Base-by-base conservation (phyloP, 2,329 filamentous ascomycete genomes). In the Dendryphion nanum region DNA sequence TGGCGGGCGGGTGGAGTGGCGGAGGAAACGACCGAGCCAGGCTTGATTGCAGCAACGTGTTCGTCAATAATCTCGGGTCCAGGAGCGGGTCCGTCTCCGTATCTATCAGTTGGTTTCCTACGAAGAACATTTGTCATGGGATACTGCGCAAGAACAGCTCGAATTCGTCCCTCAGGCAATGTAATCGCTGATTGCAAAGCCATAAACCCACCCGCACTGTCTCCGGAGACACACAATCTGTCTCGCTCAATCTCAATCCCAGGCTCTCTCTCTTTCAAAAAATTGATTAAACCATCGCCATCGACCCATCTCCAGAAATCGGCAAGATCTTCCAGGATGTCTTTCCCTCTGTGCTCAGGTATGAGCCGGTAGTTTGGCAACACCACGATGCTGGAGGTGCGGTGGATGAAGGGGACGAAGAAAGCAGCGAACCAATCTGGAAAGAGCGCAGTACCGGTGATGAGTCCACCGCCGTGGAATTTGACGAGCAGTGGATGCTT, bases 331-430 rank as follows among this genome's bases (percentile, higher is more conserved):
- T 66, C 50, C 17, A 76, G 59, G 40, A 76, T 71, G 13, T 77
- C 70, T 3, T 56, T 33, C 21, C 71, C 71, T 15, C 39, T 70
- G 37, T 69, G 60, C 41, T 77, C 74, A 16, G 75, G 75, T n/a
- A 74, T 43, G 3, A 78, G 67, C 6, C 74, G 73, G 57, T 79
- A 74, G 51, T 75, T 71, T 1, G 73, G 69, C 2, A 66, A 57
- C 5, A 78, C 49, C 18, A 72, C 58, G 30, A 78, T 67, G n/a
- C 74, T 71, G 12, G 51, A 51, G 33, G 68, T 62, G 18, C 54
- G 45, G 2, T 61, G 55, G 17, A 67, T 59, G 26, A 72, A 58
- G 6, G 71, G 61, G 6, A 74, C 50, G 6, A 67, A 53, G 35
- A 47, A 66, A 6, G 51, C 45, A 3, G 51, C 42, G 34, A 59